phyloP scores from a whole-genome alignment of 345 rosid species.

The Eucalyptus tenuipes region DNA sequence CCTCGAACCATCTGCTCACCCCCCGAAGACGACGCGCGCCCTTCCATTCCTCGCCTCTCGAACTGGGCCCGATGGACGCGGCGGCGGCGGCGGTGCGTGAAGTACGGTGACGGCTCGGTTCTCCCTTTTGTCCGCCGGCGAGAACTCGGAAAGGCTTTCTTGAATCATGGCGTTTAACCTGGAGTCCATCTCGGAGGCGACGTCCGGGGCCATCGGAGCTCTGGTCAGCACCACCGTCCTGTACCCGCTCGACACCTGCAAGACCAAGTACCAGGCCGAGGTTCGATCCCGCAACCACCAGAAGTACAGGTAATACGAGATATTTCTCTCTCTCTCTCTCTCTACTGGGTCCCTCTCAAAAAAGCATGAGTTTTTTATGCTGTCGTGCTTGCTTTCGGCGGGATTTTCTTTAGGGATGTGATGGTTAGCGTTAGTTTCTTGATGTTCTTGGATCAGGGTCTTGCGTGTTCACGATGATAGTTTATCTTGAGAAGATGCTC shows the following conservation, averaged over 20 bases:
- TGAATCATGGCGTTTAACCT: slow-evolving; percentile 39
- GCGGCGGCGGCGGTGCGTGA: neutral
- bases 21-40: neutral
- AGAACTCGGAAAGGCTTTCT: neutral
- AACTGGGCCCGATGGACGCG: neutral
- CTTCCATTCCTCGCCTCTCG: neutral
- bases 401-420: neutral
- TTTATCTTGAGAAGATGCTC: neutral
- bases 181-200: slow-evolving; percentile 64
- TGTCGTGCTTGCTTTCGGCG: neutral
- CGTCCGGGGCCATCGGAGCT: slow-evolving; percentile 77
- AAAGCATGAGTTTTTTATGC: neutral
- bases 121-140: neutral
- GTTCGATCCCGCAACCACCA: slow-evolving; percentile 26
- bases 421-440: neutral
- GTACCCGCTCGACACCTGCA: slow-evolving; percentile 87
- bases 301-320: slow-evolving; percentile 44
- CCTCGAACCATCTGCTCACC: neutral
- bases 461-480: accelerated
- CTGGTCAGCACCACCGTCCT: slow-evolving; percentile 60
- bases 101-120: neutral
- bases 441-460: neutral
- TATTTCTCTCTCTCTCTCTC: neutral
- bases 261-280: slow-evolving; percentile 81
- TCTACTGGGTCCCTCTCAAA: neutral